Conservation (phyloP, 805 yeast species). For the Saccharomyces eubayanus region DNA sequence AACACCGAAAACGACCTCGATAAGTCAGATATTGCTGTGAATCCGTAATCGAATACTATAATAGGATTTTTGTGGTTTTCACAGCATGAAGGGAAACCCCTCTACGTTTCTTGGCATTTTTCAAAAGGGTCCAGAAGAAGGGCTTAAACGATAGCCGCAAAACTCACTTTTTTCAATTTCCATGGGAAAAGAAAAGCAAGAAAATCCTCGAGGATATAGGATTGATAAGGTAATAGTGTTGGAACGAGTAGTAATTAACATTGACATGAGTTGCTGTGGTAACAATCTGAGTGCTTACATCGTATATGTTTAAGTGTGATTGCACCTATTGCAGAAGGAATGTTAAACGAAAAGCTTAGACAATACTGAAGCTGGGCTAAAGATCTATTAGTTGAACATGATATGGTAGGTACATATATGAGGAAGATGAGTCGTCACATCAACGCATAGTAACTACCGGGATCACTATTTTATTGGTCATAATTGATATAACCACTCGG, state of each 20-base stretch:
- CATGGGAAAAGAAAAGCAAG: background rate
- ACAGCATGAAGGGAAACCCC: background rate
- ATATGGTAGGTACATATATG: too few relatives aligned
- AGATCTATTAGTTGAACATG: too few relatives aligned
- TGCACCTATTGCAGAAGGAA: constrained; percentile 1
- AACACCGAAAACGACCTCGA: background rate
- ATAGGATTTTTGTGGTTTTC: background rate
- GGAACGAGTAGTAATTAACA: too few relatives aligned
- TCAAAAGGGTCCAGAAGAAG: background rate
- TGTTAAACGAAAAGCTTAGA: background rate
- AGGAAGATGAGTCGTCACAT: too few relatives aligned
- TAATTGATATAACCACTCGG: too few relatives aligned
- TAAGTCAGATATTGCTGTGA: background rate
- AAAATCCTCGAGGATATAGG: too few relatives aligned
- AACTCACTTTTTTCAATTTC: background rate
- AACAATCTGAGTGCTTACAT: too few relatives aligned
- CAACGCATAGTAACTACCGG: too few relatives aligned
- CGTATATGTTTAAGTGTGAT: background rate
- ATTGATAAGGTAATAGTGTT: too few relatives aligned
- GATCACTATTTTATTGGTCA: too few relatives aligned
- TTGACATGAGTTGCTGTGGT: too few relatives aligned
- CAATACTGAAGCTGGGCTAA: too few relatives aligned
- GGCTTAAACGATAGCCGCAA: background rate
- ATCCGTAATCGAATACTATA: background rate
- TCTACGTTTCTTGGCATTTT: background rate